Conservation (phyloP, 2,329 filamentous ascomycete genomes). For the Lachnellula occidentalis region DNA sequence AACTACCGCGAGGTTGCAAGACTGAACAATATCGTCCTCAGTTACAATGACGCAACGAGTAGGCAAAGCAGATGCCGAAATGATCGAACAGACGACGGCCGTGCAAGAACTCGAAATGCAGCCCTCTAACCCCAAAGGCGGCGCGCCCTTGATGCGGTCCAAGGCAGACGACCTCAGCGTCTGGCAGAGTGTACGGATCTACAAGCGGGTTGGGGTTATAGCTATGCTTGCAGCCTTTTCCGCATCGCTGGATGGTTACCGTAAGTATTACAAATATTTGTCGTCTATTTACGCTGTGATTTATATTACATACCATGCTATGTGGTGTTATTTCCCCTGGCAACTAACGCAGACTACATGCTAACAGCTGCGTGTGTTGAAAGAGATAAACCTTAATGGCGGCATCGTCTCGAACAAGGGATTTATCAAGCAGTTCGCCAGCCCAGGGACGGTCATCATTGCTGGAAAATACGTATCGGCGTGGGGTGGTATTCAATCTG, state of each 20-base stretch:
- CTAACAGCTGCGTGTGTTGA: background rate
- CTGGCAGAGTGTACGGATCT: conserved; percentile 34
- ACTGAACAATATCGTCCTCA: too few species aligned
- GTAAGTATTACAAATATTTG: conserved; percentile 3
- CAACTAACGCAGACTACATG: background rate
- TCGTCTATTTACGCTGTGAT: background rate
- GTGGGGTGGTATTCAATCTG: conserved; percentile 19
- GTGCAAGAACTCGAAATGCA: too few species aligned
- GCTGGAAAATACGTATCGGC: conserved; percentile 22
- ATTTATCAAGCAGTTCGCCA: conserved; percentile 15
- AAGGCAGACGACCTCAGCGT: conserved; percentile 34
- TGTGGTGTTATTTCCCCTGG: too few species aligned
- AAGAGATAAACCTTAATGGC: conserved; percentile 25
- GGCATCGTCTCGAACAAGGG: conserved; percentile 20
- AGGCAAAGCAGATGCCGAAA: too few species aligned
- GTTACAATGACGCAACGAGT: too few species aligned
- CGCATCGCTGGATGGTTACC: conserved; percentile 39
- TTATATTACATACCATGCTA: too few species aligned
- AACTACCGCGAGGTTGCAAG: too few species aligned
- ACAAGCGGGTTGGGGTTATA: conserved; percentile 33
- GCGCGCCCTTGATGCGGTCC: too few species aligned
- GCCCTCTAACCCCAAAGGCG: too few species aligned
- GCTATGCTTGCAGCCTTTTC: conserved; percentile 39
- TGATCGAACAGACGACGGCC: too few species aligned
- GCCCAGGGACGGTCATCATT: conserved; percentile 15